Evolutionary conservation across 2,329 filamentous ascomycete genomes (phyloP), one percentile per base, ranked within the genome.

Genomic region (Rutstroemia sp.): DNA sequence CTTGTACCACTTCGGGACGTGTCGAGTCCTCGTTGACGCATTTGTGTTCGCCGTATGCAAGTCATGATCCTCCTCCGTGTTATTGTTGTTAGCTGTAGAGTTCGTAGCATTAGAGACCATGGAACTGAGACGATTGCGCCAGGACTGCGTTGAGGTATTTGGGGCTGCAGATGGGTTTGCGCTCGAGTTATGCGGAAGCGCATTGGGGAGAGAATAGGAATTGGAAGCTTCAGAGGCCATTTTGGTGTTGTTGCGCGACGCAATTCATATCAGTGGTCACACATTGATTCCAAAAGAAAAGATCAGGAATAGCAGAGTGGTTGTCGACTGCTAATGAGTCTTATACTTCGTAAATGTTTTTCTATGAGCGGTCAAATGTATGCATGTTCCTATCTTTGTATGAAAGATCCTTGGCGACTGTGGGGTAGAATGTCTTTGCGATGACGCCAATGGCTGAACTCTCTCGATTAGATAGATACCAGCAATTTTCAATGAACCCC

Each of bases 1-100:
- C 67, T 80, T 86, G 86, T 87, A 94, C 89, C 89, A 92, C 58
- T 61, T 64, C 21, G 62, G 51, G 9, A 55, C 49, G 52, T 62
- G 61, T 42, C 52, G 56, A 45, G 59, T 65, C 14, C 59, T 62
- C 18, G 55, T 34, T 21, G 56, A 63, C 7, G 59, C 41, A 54
- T 61, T 58, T 23, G 62, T 62, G 12, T 53, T 51, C 23, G 56
- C 27, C 9, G 49, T 46, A 9, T 53, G 48, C 45, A 44, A 18
- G n/a, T 25, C 53, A 44, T 62, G 41, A 9, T 54, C 59, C 44
- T 58, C 34, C 30, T 23, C 23, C 16, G 21, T 41, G 21, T 30
- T 48, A 12, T n/a, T 12, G 19, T 50, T 38, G 37, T 38, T 38
- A 1, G 53, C 25, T 45, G 38, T 51, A 19, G 47, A 21, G 16